A percentile compares a stretch with the other conserved stretches of the same genome.
These are phyloP conservation scores for Letharia lupina DNA, from an alignment of 495 filamentous ascomycete genomes.

Conservation along the genomic window DNA sequence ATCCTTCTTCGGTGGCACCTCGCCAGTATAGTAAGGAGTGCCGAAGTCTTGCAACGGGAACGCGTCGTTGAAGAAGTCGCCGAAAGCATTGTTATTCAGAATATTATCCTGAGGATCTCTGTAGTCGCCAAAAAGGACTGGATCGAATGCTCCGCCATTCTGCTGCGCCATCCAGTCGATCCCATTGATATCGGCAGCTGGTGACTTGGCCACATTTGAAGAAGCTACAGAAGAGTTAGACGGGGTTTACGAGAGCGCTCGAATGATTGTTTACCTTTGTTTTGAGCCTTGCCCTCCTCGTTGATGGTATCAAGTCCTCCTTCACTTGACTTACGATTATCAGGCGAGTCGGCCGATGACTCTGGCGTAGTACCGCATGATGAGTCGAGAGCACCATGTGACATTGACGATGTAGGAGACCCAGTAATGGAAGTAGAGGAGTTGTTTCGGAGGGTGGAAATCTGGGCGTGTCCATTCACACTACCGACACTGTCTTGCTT, in stretches of 20 bases:
- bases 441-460: slow-evolving; percentile 18
- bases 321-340: slow-evolving; percentile 23
- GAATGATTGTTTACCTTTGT: slow-evolving; percentile 50
- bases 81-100: slow-evolving; percentile 57
- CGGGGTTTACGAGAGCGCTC: slow-evolving; percentile 12
- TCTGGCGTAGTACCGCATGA: slow-evolving; percentile 80
- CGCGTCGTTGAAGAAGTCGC: slow-evolving; percentile 81
- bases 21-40: slow-evolving; percentile 61
- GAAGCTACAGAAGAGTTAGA: slow-evolving; percentile 28
- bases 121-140: slow-evolving; percentile 86
- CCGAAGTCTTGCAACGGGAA: slow-evolving; percentile 69
- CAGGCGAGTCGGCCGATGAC: slow-evolving; percentile 50
- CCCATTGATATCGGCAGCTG: slow-evolving; percentile 31
- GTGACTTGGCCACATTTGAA: slow-evolving; percentile 24
- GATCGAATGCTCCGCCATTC: slow-evolving; percentile 84
- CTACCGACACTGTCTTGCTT: slow-evolving; percentile 17
- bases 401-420: slow-evolving; percentile 55
- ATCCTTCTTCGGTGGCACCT: slow-evolving; percentile 54
- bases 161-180: slow-evolving; percentile 78
- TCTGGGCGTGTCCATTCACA: slow-evolving; percentile 19
- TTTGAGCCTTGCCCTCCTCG: slow-evolving; percentile 30
- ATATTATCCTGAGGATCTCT: slow-evolving; percentile 79
- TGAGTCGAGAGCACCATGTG: slow-evolving; percentile 39
- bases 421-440: slow-evolving; percentile 32
- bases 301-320: slow-evolving; percentile 26